phyloP scores from a whole-genome alignment of 1,284 basidiomycete genomes.

The Hymenochaete sp. region DNA sequence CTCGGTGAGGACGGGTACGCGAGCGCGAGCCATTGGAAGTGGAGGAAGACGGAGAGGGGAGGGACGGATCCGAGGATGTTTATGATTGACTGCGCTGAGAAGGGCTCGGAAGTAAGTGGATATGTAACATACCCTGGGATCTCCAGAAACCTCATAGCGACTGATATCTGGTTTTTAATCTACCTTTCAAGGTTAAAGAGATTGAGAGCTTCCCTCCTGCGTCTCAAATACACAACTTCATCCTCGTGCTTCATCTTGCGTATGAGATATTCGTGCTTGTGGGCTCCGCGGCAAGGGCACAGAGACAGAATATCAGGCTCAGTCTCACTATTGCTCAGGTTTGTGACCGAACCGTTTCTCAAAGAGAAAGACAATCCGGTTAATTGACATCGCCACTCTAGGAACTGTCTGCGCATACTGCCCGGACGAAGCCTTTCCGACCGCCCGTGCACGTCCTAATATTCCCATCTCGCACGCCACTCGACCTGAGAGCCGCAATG shows the following conservation, averaged over 20 bases:
- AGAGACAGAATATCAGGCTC: slow-evolving; percentile 49
- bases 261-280: slow-evolving; percentile 75
- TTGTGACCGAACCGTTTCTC: slow-evolving; percentile 16
- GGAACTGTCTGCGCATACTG: slow-evolving; percentile 44
- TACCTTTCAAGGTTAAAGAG: slow-evolving; percentile 24
- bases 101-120: slow-evolving; percentile 11
- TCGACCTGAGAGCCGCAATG: slow-evolving; percentile 56
- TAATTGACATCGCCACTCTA: slow-evolving; percentile 23
- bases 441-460: slow-evolving; percentile 65
- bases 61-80: slow-evolving; percentile 42
- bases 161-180: not conserved
- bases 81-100: slow-evolving; percentile 39
- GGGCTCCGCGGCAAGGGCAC: slow-evolving; percentile 51
- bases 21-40: slow-evolving; percentile 71
- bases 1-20: slow-evolving; percentile 66
- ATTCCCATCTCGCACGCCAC: slow-evolving; percentile 60
- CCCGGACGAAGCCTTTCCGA: slow-evolving; percentile 48
- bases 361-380: not conserved
- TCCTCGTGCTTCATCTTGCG: slow-evolving; percentile 61
- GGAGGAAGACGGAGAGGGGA: slow-evolving; percentile 36
- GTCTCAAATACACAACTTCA: slow-evolving; percentile 28
- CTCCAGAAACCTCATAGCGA: too few species aligned
- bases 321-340: slow-evolving; percentile 53
- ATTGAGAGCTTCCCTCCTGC: slow-evolving; percentile 25
- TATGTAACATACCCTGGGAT: too few species aligned